Base-by-base conservation (phyloP, 495 filamentous ascomycete species). In the Xylaria acuta region DNA sequence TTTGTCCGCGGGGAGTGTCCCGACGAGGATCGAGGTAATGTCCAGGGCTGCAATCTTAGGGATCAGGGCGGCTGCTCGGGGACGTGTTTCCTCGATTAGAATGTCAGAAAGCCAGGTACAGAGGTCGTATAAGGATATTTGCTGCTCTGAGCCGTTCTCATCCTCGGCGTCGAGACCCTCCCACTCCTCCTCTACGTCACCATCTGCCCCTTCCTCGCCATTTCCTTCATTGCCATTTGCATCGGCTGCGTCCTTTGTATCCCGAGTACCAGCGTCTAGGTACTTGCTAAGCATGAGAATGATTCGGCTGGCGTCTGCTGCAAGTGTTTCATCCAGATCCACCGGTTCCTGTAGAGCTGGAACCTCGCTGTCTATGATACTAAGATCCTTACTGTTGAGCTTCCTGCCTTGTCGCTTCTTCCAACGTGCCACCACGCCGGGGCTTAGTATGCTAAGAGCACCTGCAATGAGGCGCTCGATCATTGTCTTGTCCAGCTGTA, bases 11-110 rank as follows among this genome's bases (percentile, higher is more conserved):
- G 90, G 81, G 3, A 92, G 82, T 80, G 78, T 90, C 81, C 75
- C 84, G 81, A 71, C 93, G 79, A 76, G 91, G 79, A 73, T 89
- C 82, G 82, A 80, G 36, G 97, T 81, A 34, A 97, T 88, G 51
- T 91, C 88, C 60, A 98, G 86, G 20, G 92, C 88, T 1, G 92
- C 90, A 7, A 90, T 90, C 79, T 97, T 95, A 51, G 93, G 89
- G 0, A 91, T 80, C 11, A 94, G 79, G n/a, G 85, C 85, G 27
- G 84, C 76, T 41, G 89, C 85, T 34, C 86, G 88, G 9, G 90
- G 90, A 27, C 88, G 90, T 20, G 90, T 86, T 75, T 98, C 96
- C 43, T 90, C 89, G 36, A 97, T 90, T 43, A 98, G 84, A 62
- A 97, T 88, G 70, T 87, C 88, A 0, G 92, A 90, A 5, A 95